Evolutionary conservation across 2,329 filamentous ascomycete genomes (phyloP).

Genomic region (Ophiognomonia clavigignenti-juglandacearum): DNA sequence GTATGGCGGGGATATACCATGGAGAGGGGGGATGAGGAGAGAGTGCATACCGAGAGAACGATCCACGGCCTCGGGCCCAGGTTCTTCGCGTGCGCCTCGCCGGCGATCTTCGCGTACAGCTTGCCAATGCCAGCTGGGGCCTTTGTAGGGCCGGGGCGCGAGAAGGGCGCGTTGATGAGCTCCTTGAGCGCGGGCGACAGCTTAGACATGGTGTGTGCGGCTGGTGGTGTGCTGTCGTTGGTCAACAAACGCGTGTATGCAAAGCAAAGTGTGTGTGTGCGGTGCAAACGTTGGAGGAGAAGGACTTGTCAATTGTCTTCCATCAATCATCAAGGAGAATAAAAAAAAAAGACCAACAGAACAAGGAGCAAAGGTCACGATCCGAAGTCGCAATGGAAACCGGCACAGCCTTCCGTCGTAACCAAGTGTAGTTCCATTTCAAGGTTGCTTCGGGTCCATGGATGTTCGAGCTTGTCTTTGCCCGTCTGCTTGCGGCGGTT

Average conservation of each 20-base stretch:
- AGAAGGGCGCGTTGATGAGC: conserved; percentile 66
- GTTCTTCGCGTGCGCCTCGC: conserved; percentile 56
- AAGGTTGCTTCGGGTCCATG: no score
- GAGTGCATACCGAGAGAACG: conserved; percentile 52
- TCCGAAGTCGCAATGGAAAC: no score
- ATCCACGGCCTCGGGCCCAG: conserved; percentile 63
- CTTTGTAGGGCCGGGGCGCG: conserved; percentile 59
- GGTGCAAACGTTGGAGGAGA: no score
- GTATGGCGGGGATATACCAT: not conserved
- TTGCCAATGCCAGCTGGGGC: conserved; percentile 59
- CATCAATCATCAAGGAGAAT: no score
- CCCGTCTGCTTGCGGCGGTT: no score
- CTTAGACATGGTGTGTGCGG: conserved; percentile 58
- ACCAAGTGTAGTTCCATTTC: no score
- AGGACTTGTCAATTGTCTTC: no score
- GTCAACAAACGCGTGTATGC: not conserved
- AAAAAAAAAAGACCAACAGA: no score
- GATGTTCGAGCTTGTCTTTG: no score
- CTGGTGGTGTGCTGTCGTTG: not conserved
- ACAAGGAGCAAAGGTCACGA: no score
- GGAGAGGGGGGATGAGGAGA: not conserved
- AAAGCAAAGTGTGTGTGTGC: no score
- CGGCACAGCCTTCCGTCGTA: no score
- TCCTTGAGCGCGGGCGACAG: conserved; percentile 67
- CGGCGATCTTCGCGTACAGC: conserved; percentile 60